Evolutionary conservation across 129 eudicot species (phyloP).

Genomic region (Lactuca sativa): DNA sequence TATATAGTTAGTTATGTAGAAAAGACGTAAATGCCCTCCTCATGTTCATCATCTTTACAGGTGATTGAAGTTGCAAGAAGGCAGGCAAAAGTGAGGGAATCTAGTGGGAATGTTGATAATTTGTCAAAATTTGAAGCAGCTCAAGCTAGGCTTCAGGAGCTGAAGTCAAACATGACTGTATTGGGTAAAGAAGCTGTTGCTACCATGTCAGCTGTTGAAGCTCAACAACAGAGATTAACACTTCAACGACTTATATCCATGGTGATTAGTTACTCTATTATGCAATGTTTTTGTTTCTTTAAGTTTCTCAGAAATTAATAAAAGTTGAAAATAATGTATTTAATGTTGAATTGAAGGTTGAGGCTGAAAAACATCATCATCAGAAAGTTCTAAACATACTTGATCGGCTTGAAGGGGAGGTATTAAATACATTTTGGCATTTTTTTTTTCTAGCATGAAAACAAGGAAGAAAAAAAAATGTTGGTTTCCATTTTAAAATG

Average conservation of each 20-base stretch:
- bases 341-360: conserved; percentile 57
- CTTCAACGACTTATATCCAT: conserved; percentile 78
- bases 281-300: neutral
- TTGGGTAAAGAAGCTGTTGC: conserved; percentile 91
- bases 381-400: conserved; percentile 70
- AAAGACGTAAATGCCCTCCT: neutral
- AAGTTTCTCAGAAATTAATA: neutral
- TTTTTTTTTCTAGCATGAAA: conserved; percentile 3
- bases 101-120: conserved; percentile 53
- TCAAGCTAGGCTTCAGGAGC: conserved; percentile 70
- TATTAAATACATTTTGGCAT: conserved; percentile 26
- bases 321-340: neutral
- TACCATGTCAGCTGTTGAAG: conserved; percentile 92
- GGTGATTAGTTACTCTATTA: conserved; percentile 37
- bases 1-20: conserved; percentile 1
- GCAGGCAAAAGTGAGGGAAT: conserved; percentile 71
- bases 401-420: conserved; percentile 85
- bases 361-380: conserved; percentile 80
- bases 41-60: conserved; percentile 28
- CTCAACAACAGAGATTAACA: conserved; percentile 90
- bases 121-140: conserved; percentile 72
- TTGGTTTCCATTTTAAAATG: too few species aligned
- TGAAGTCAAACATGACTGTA: conserved; percentile 68
- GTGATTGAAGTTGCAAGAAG: conserved; percentile 90
- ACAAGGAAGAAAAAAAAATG: neutral